phyloP scores from a whole-genome alignment of 1,139 yeast genomes.

The Meyerozyma elateridarum region DNA sequence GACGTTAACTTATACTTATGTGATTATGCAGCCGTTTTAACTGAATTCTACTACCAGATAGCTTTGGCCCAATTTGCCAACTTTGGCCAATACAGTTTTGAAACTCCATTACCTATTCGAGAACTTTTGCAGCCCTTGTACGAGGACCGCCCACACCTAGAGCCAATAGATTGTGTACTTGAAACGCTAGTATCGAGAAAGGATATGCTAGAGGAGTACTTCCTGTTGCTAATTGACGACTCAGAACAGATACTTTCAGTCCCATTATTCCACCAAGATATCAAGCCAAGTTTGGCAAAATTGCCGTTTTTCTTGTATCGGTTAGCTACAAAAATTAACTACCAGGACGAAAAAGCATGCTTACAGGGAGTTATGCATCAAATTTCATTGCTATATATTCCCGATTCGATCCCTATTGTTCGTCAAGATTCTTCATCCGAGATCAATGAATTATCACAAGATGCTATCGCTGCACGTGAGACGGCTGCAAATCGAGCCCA shows the following conservation, averaged over 20 bases:
- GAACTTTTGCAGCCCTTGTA: constrained; percentile 27
- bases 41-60: constrained; percentile 75
- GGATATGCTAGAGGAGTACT: constrained; percentile 82
- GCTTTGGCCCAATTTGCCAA: constrained; percentile 76
- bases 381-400: constrained; percentile 69
- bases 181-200: constrained; percentile 41
- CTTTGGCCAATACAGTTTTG: constrained; percentile 60
- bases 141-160: constrained; percentile 16
- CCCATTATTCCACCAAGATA: constrained; percentile 65
- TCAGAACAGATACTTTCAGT: constrained; percentile 41
- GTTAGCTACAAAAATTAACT: constrained; percentile 54
- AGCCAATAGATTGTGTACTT: constrained; percentile 18
- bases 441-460: no score
- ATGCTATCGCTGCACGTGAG: constrained; percentile 18
- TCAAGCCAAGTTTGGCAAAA: constrained; percentile 59
- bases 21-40: constrained; percentile 69
- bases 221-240: constrained; percentile 43
- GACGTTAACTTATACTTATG: constrained; percentile 73
- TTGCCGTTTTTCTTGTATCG: constrained; percentile 64
- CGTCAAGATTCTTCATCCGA: no score
- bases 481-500: constrained; percentile 12
- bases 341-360: constrained; percentile 65
- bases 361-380: constrained; percentile 60
- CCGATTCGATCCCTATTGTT: constrained; percentile 46
- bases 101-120: constrained; percentile 29